phyloP scores from a whole-genome alignment of 768 basidiomycete species.

The Nidula microcarpa region DNA sequence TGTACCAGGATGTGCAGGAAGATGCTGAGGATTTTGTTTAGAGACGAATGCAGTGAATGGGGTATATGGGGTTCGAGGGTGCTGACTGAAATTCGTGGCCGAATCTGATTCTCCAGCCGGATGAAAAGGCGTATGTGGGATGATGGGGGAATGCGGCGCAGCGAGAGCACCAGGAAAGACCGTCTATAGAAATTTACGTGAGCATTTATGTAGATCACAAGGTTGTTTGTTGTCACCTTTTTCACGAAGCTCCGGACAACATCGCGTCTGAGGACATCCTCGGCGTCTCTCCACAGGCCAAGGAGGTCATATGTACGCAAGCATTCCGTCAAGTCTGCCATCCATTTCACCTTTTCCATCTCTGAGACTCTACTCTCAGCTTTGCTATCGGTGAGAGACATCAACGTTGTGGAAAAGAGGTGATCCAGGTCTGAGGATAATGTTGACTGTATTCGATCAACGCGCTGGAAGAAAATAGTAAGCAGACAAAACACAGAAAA shows the following conservation, averaged over 20 bases:
- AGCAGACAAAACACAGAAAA: constrained; percentile 1
- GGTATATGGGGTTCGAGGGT: constrained; percentile 46
- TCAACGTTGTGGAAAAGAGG: constrained; percentile 65
- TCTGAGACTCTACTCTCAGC: constrained; percentile 51
- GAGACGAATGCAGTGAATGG: constrained; percentile 51
- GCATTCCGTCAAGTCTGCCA: constrained; percentile 73
- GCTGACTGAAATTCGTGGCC: constrained; percentile 11
- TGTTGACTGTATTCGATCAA: constrained; percentile 80
- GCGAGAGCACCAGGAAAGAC: constrained; percentile 69
- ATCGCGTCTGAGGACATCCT: constrained; percentile 75
- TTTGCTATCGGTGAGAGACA: constrained; percentile 44
- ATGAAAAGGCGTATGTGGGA: constrained; percentile 74
- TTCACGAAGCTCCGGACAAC: constrained; percentile 74
- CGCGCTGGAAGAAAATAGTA: constrained; percentile 42
- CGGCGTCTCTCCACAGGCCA: constrained; percentile 82
- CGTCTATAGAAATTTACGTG: constrained; percentile 40
- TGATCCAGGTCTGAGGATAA: constrained; percentile 85
- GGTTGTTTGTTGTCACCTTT: constrained; percentile 43
- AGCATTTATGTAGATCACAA: neutral
- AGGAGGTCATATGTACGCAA: constrained; percentile 77
- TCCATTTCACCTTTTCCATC: constrained; percentile 58
- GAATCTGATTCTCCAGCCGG: constrained; percentile 22
- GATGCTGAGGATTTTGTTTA: constrained; percentile 33
- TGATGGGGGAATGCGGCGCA: constrained; percentile 68
- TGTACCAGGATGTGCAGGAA: constrained; percentile 39